Conservation (phyloP, 2,329 filamentous ascomycete genomes). For the Chaetomiaceae sp. region DNA sequence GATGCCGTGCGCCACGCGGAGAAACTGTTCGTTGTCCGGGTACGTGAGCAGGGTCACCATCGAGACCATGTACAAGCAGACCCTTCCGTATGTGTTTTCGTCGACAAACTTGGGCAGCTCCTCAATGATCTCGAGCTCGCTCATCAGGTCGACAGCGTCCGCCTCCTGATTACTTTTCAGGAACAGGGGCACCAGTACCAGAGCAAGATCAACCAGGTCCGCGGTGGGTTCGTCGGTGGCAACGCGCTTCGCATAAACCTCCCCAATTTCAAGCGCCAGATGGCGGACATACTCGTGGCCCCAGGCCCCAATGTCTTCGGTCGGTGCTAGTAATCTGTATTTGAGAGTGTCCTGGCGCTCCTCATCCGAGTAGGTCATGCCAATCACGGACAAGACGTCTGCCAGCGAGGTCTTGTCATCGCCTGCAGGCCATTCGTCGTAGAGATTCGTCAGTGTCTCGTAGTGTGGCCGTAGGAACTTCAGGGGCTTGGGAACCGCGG, state of each 20-base stretch:
- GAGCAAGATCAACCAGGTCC: conserved; percentile 78
- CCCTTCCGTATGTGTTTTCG: conserved; percentile 85
- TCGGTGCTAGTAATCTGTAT: conserved; percentile 83
- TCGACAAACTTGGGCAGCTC: conserved; percentile 84
- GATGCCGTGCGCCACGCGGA: conserved; percentile 86
- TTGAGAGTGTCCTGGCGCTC: conserved; percentile 93
- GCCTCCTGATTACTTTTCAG: conserved; percentile 96
- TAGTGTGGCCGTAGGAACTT: conserved; percentile 98
- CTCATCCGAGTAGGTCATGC: conserved; percentile 98
- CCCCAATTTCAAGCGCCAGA: conserved; percentile 88
- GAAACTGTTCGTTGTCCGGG: conserved; percentile 93
- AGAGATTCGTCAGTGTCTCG: conserved; percentile 76
- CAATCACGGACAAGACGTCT: conserved; percentile 93
- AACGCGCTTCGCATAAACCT: conserved; percentile 84
- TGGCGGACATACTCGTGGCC: conserved; percentile 98
- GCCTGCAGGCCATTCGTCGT: conserved; percentile 80
- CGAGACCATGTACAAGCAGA: conserved; percentile 97
- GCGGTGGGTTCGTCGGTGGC: conserved; percentile 76
- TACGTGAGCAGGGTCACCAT: conserved; percentile 98
- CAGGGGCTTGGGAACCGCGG: conserved; percentile 93
- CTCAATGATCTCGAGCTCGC: conserved; percentile 95
- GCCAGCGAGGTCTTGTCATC: conserved; percentile 85
- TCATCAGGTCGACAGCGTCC: conserved; percentile 93
- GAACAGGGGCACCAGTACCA: conserved; percentile 86
- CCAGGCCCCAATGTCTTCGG: conserved; percentile 92